Conservation (phyloP, 306 rosid genomes). For the Fragaria nilgerrensis region DNA sequence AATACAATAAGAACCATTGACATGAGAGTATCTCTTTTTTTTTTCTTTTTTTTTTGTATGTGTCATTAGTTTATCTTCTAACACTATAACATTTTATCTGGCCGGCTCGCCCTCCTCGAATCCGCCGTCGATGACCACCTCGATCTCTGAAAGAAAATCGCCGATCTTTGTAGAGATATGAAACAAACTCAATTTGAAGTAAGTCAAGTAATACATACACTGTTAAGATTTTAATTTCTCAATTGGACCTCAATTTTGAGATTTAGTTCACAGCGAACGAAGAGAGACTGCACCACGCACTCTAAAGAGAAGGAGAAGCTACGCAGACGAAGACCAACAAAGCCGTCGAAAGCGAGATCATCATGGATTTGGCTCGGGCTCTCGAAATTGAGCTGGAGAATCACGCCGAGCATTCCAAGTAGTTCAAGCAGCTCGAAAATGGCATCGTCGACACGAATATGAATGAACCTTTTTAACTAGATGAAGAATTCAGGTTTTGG, state of each 20-base stretch:
- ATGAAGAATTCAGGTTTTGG: too few relatives aligned
- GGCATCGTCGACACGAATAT: constrained; percentile 27
- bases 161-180: constrained; percentile 48
- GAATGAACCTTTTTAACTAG: too few relatives aligned
- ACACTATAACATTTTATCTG: background rate
- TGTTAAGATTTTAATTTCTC: background rate
- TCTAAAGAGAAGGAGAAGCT: constrained; percentile 46
- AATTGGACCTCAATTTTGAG: background rate
- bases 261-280: constrained; percentile 44
- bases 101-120: constrained; percentile 45
- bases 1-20: too few relatives aligned
- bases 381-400: constrained; percentile 44
- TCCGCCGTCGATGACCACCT: constrained; percentile 25
- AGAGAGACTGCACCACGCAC: constrained; percentile 39
- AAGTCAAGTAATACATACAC: background rate
- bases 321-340: constrained; percentile 41
- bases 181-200: constrained; percentile 46
- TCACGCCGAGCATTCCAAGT: constrained; percentile 35
- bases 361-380: constrained; percentile 62
- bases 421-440: constrained; percentile 37
- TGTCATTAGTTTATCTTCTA: too few relatives aligned
- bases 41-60: too few relatives aligned
- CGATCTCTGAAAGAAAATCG: constrained; percentile 40
- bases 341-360: constrained; percentile 52
- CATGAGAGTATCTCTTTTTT: too few relatives aligned